Evolutionary conservation across 163 green algal species (phyloP).

Genomic region (Chloroidium sp.): DNA sequence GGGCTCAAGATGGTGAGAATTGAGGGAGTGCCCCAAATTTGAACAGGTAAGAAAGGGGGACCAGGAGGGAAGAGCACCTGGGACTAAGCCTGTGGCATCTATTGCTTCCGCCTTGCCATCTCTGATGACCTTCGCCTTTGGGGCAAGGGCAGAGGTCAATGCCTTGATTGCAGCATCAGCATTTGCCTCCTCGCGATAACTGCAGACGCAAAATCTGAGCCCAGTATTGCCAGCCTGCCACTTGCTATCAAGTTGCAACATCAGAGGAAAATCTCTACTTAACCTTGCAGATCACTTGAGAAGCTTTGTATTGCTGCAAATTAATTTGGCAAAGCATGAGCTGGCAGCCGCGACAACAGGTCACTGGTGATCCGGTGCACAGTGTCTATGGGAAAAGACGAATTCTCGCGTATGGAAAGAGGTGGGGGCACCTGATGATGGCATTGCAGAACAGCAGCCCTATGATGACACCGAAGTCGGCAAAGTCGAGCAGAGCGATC

Average conservation of each 20-base stretch:
- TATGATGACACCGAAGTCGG: constrained; percentile 49
- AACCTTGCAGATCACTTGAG: not conserved
- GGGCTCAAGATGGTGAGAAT: too few species aligned
- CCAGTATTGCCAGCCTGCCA: not conserved
- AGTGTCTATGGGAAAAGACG: too few species aligned
- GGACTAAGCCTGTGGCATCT: constrained; percentile 53
- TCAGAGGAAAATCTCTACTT: not conserved
- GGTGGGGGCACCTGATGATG: constrained; percentile 51
- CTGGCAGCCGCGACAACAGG: too few species aligned
- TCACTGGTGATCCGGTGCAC: too few species aligned
- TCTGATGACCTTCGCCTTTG: constrained; percentile 49
- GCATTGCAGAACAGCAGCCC: constrained; percentile 65
- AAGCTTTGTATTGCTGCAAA: not conserved
- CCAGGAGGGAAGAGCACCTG: constrained; percentile 2
- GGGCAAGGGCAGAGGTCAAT: constrained; percentile 50
- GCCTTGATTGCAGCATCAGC: constrained; percentile 81
- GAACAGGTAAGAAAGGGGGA: not conserved
- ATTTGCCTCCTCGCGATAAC: constrained; percentile 40
- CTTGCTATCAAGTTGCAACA: not conserved
- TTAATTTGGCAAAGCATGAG: too few species aligned
- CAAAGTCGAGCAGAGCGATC: constrained; percentile 68
- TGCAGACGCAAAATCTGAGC: not conserved
- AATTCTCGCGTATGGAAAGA: too few species aligned
- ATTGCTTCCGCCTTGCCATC: constrained; percentile 48
- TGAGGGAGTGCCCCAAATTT: too few species aligned